phyloP scores from a whole-genome alignment of 2,329 filamentous ascomycete species.

The Gliomastix tumulicola region DNA sequence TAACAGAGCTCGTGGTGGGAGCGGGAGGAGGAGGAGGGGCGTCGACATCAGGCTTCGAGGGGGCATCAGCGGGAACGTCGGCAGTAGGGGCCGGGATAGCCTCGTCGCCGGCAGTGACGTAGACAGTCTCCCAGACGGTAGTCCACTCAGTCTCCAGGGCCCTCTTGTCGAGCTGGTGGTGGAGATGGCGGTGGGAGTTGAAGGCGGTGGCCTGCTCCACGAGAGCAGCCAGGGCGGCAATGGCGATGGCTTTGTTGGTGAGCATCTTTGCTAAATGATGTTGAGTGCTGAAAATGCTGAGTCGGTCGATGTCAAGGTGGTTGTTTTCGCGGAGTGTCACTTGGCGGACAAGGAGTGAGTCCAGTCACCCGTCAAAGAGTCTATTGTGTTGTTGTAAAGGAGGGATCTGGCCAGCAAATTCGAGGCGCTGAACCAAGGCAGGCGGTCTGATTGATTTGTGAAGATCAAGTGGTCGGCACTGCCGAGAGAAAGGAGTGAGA shows the following conservation, averaged over 20 bases:
- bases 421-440: not conserved
- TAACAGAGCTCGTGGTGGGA: too few relatives aligned
- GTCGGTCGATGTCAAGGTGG: too few relatives aligned
- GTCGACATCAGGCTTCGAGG: too few relatives aligned
- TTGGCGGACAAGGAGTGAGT: too few relatives aligned
- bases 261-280: conserved; percentile 23
- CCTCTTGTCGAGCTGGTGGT: conserved; percentile 24
- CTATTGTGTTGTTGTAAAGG: not conserved
- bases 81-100: conserved; percentile 14
- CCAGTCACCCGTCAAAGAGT: too few relatives aligned
- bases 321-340: not conserved
- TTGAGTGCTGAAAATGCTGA: not conserved
- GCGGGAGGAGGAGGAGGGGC: too few relatives aligned
- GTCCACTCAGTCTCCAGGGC: conserved; percentile 20
- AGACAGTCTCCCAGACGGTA: conserved; percentile 27
- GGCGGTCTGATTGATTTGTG: not conserved
- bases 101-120: conserved; percentile 21
- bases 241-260: conserved; percentile 30
- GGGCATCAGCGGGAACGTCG: conserved; percentile 5
- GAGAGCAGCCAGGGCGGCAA: conserved; percentile 35
- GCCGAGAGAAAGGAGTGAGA: conserved; percentile 20
- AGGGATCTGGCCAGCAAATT: conserved; percentile 1
- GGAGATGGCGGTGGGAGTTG: conserved; percentile 25
- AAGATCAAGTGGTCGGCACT: conserved; percentile 23
- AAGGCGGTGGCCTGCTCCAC: conserved; percentile 34